phyloP scores from a whole-genome alignment of 768 basidiomycete species.

The Boletus coccyginus region DNA sequence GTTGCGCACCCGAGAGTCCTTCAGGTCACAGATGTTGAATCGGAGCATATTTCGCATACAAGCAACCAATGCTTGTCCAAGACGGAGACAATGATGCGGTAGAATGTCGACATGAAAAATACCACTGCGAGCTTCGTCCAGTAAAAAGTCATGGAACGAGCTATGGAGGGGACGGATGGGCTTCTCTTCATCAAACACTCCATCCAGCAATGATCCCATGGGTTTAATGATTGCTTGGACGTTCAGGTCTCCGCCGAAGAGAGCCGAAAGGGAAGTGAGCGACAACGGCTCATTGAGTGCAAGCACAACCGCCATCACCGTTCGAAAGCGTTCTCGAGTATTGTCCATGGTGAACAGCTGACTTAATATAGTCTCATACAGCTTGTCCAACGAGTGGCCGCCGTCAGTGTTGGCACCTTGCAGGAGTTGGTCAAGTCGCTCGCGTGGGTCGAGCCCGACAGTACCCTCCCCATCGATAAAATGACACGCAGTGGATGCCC shows the following conservation, averaged over 20 bases:
- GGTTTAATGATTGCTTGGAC: background rate
- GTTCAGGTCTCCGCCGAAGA: background rate
- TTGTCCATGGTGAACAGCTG: background rate
- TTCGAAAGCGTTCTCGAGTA: background rate
- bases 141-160: background rate
- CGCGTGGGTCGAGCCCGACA: background rate
- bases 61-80: background rate
- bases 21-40: too few relatives aligned
- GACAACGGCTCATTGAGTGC: background rate
- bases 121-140: background rate
- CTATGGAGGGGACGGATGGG: background rate
- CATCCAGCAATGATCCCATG: background rate
- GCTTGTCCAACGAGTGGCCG: background rate
- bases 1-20: background rate
- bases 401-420: too few relatives aligned
- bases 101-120: background rate
- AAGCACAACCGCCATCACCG: background rate
- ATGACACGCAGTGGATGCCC: conserved; percentile 11
- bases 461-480: conserved; percentile 9
- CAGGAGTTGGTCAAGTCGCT: background rate
- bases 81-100: background rate
- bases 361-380: background rate
- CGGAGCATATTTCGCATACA: too few relatives aligned
- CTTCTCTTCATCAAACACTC: background rate
- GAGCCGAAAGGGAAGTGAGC: background rate